Evolutionary conservation across 2,329 filamentous ascomycete species (phyloP).

Genomic region (Didymella pomorum): DNA sequence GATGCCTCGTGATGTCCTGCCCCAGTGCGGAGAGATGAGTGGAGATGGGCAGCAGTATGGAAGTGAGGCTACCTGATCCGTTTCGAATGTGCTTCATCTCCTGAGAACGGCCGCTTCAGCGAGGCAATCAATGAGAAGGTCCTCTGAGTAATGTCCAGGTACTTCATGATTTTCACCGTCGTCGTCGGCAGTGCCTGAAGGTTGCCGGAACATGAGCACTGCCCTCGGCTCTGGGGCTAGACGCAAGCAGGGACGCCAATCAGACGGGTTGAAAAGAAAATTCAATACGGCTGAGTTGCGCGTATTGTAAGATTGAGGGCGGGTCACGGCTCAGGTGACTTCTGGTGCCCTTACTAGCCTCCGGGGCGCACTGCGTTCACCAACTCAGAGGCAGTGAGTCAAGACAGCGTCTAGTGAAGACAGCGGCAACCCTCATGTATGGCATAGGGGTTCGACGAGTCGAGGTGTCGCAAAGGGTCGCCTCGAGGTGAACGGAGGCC

Average conservation of each 20-base stretch:
- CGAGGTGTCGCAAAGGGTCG: conserved; percentile 1
- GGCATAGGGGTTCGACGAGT: conserved; percentile 2
- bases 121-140: neutral
- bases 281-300: conserved; percentile 38
- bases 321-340: conserved; percentile 12
- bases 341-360: conserved; percentile 8
- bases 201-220: conserved; percentile 5
- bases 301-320: conserved; percentile 31
- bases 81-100: conserved; percentile 1
- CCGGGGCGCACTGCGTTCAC: conserved; percentile 1
- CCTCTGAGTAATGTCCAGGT: neutral
- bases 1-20: conserved; percentile 37
- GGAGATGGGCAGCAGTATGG: conserved; percentile 7
- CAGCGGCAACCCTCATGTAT: conserved; percentile 8
- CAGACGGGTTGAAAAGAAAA: conserved; percentile 1
- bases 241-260: conserved; percentile 27
- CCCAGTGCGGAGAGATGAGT: conserved; percentile 25
- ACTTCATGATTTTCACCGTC: neutral
- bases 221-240: conserved; percentile 24
- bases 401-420: conserved; percentile 22
- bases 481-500: neutral
- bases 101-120: neutral
- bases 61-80: conserved; percentile 20
- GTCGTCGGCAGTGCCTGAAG: conserved; percentile 6
- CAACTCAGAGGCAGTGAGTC: conserved; percentile 6